These are phyloP conservation scores for Nadsonia commutata DNA, from an alignment of 1,139 yeast genomes.

Conservation along the genomic window DNA sequence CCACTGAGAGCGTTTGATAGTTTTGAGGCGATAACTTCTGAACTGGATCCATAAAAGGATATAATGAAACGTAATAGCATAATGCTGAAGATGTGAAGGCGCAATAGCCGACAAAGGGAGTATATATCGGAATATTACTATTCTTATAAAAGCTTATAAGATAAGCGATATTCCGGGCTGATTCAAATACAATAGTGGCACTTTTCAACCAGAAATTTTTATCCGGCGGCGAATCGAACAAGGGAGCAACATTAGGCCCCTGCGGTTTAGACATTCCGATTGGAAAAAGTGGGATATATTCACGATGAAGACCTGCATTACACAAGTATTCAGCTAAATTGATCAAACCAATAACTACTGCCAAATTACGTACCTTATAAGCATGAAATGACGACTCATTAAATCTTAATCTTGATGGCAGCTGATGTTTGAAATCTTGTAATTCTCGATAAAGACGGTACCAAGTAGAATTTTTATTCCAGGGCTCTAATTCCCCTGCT, in stretches of 20 bases:
- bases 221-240: background rate
- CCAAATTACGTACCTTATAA: background rate
- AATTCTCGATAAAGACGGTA: background rate
- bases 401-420: background rate
- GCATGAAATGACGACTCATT: background rate
- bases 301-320: background rate
- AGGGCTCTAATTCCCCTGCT: background rate
- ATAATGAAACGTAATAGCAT: background rate
- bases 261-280: background rate
- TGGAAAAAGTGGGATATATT: background rate
- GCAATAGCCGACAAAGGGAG: background rate
- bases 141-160: background rate
- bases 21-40: background rate
- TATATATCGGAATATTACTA: background rate
- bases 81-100: background rate
- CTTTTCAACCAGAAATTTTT: background rate
- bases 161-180: background rate
- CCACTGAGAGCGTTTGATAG: background rate
- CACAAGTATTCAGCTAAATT: background rate
- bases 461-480: background rate
- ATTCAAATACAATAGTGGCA: background rate
- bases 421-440: background rate
- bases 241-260: background rate
- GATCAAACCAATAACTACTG: background rate
- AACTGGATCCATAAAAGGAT: background rate